Percentiles rank a stretch among this genome's conserved stretches.
phyloP scores from a whole-genome alignment of 345 rosid species.

The Eucalyptus curtisii region DNA sequence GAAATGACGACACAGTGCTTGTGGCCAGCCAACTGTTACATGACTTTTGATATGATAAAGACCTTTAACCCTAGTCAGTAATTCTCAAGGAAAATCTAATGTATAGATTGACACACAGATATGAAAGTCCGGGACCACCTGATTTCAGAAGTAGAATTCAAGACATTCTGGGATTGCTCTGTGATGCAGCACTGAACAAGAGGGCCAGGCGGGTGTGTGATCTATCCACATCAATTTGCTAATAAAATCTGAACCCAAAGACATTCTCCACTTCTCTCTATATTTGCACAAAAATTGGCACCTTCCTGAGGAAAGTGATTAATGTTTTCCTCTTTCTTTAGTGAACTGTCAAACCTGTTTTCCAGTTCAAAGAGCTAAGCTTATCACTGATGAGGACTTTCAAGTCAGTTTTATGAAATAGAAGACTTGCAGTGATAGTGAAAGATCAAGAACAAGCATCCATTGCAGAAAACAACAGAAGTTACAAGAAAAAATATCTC shows the following conservation, averaged over 20 bases:
- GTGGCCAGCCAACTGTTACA: background rate
- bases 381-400: background rate
- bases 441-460: background rate
- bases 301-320: background rate
- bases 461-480: background rate
- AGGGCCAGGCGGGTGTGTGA: background rate
- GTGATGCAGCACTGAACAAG: background rate
- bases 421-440: background rate
- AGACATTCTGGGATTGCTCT: background rate
- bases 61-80: background rate
- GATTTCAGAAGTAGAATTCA: background rate
- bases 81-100: background rate
- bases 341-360: background rate
- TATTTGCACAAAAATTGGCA: background rate
- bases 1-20: background rate
- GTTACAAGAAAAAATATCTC: background rate
- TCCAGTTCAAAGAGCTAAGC: background rate
- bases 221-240: background rate
- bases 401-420: background rate
- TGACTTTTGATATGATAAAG: background rate
- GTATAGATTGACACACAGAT: background rate
- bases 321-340: background rate
- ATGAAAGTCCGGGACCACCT: background rate
- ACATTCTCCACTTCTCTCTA: background rate
- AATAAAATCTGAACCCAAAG: background rate